phyloP scores from a whole-genome alignment of 768 basidiomycete genomes.

The Naematelia aurantialba region DNA sequence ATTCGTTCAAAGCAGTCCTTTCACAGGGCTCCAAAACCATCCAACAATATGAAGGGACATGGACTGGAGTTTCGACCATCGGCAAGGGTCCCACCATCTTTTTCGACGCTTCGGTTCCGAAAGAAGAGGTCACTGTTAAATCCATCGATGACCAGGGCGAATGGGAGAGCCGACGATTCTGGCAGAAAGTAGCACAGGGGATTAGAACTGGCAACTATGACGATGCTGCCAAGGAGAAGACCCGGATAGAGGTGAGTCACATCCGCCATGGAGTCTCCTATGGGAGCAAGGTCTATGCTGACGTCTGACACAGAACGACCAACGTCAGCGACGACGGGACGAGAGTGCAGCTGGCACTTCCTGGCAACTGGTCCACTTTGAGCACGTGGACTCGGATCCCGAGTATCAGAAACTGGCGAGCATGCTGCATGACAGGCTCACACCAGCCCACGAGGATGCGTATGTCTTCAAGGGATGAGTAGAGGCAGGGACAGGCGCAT shows the following conservation, averaged over 20 bases:
- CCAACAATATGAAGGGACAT: conserved; percentile 49
- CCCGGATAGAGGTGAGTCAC: conserved; percentile 71
- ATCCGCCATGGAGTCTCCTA: neutral
- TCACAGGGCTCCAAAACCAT: conserved; percentile 53
- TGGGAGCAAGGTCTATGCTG: conserved; percentile 1
- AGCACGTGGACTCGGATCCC: conserved; percentile 64
- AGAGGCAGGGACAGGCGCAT: neutral
- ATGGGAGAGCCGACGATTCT: conserved; percentile 81
- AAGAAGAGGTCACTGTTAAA: conserved; percentile 70
- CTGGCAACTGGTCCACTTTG: conserved; percentile 78
- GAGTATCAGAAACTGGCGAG: conserved; percentile 67
- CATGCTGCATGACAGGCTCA: conserved; percentile 57
- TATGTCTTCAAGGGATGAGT: conserved; percentile 60
- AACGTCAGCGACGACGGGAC: conserved; percentile 80
- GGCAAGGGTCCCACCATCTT: conserved; percentile 55
- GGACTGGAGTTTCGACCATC: conserved; percentile 55
- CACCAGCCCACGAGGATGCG: conserved; percentile 68
- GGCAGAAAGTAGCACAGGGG: conserved; percentile 81
- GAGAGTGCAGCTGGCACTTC: conserved; percentile 67
- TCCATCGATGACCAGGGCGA: conserved; percentile 61
- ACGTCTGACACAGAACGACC: conserved; percentile 67
- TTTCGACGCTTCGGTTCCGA: conserved; percentile 69
- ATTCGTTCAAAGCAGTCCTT: conserved; percentile 83
- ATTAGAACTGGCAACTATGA: conserved; percentile 91
- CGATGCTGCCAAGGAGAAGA: conserved; percentile 80